Percentiles rank a stretch among this genome's conserved stretches.
Conservation (phyloP, 179 eudicot genomes). For the Pouteria campechiana region DNA sequence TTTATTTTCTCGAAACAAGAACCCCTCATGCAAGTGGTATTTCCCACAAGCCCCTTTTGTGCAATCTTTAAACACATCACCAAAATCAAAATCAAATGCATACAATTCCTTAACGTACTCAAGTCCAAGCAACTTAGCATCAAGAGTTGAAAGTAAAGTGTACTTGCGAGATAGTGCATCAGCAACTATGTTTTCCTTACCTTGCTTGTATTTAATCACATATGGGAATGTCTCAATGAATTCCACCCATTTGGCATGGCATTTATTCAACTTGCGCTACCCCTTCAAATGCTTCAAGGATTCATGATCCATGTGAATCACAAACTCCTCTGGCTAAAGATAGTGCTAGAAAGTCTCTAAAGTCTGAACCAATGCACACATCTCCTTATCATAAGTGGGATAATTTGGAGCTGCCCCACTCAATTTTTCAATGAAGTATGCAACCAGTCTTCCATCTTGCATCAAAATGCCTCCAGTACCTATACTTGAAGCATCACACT, state of each 20-base stretch:
- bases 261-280: background rate
- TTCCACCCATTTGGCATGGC: slow-evolving; percentile 5
- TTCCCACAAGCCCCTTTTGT: background rate
- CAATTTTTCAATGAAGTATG: too few relatives aligned
- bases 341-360: too few relatives aligned
- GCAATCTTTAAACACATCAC: background rate
- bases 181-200: slow-evolving; percentile 5
- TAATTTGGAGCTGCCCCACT: too few relatives aligned
- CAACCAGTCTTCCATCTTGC: too few relatives aligned
- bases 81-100: background rate
- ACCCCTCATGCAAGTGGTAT: background rate
- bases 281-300: too few relatives aligned
- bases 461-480: too few relatives aligned
- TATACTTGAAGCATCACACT: too few relatives aligned
- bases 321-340: too few relatives aligned
- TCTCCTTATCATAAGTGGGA: too few relatives aligned
- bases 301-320: too few relatives aligned
- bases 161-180: slow-evolving; percentile 4
- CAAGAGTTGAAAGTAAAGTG: background rate
- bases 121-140: slow-evolving; percentile 2
- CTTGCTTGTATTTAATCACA: slow-evolving; percentile 3
- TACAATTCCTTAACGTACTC: slow-evolving; percentile 6
- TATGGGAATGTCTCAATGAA: slow-evolving; percentile 5
- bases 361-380: too few relatives aligned
- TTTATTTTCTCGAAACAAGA: slow-evolving; percentile 1